A percentile compares a stretch with the other conserved stretches of the same genome.
Conservation (phyloP, 2,329 filamentous ascomycete genomes). For the Botryosphaeria dothidea region DNA sequence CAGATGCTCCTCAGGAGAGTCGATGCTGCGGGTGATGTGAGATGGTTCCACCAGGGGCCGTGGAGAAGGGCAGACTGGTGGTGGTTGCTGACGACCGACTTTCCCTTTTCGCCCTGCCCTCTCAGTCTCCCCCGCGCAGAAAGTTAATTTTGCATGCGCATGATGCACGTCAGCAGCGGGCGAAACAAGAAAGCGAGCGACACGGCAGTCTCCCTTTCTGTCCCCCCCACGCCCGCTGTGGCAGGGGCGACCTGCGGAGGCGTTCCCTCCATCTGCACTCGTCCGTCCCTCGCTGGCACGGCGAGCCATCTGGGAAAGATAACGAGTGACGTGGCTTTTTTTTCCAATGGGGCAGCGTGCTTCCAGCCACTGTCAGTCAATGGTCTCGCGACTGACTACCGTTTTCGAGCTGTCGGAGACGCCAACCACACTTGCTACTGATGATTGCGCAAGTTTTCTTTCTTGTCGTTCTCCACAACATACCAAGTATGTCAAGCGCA, state of each 20-base stretch:
- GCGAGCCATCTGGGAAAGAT: not conserved
- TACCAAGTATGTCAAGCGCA: too few species aligned
- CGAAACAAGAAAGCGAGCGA: not conserved
- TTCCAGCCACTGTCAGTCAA: not conserved
- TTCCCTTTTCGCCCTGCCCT: not conserved
- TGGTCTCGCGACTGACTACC: not conserved
- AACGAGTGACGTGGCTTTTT: not conserved
- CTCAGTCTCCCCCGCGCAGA: not conserved
- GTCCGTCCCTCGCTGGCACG: not conserved
- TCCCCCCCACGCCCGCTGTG: not conserved
- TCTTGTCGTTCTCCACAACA: too few species aligned
- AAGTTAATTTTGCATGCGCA: conserved; percentile 10
- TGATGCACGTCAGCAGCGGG: conserved; percentile 4
- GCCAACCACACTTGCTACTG: not conserved
- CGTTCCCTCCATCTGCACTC: not conserved
- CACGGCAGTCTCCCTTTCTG: not conserved
- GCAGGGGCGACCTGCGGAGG: not conserved
- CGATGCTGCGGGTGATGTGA: not conserved
- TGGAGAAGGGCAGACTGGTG: too few species aligned
- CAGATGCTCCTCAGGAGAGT: conserved; percentile 11
- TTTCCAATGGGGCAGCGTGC: not conserved
- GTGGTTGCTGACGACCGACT: not conserved
- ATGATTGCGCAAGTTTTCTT: not conserved
- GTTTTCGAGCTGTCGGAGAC: not conserved
- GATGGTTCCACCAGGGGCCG: not conserved